A percentile compares a stretch with the other conserved stretches of the same genome.
Conservation (phyloP, 257 asterid species). For the Gardenia jasminoides region DNA sequence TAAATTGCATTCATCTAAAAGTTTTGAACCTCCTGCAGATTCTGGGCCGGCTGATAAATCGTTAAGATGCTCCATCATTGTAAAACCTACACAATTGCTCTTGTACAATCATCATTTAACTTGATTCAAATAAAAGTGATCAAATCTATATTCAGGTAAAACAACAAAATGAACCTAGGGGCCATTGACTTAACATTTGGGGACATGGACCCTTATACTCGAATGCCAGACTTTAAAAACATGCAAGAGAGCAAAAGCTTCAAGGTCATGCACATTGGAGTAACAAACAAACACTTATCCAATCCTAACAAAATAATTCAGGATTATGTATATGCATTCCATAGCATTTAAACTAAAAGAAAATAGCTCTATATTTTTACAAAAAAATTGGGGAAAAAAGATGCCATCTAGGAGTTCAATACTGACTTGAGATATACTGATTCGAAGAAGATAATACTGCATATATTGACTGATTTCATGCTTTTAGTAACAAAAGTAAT, state of each 20-base stretch:
- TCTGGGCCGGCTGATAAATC: constrained; percentile 4
- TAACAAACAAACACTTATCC: not conserved
- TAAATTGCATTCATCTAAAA: constrained; percentile 11
- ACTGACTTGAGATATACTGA: too few species aligned
- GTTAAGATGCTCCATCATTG: constrained; percentile 20
- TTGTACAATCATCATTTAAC: not conserved
- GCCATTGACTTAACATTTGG: not conserved
- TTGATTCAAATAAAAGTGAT: not conserved
- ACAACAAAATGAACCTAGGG: too few species aligned
- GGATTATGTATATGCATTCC: not conserved
- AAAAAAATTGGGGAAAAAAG: not conserved
- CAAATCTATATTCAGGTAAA: not conserved
- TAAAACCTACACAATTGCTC: constrained; percentile 11
- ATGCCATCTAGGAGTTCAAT: too few species aligned
- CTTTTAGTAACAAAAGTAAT: too few species aligned
- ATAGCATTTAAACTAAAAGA: not conserved
- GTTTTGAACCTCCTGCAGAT: not conserved
- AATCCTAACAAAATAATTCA: not conserved
- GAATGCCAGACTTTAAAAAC: not conserved
- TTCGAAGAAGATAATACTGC: too few species aligned
- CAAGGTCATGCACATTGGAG: not conserved
- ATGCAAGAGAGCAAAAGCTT: not conserved
- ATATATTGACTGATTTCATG: too few species aligned
- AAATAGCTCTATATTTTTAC: not conserved
- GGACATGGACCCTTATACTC: not conserved